phyloP scores from a whole-genome alignment of 106 monocot genomes.

The Agapanthus africanus region DNA sequence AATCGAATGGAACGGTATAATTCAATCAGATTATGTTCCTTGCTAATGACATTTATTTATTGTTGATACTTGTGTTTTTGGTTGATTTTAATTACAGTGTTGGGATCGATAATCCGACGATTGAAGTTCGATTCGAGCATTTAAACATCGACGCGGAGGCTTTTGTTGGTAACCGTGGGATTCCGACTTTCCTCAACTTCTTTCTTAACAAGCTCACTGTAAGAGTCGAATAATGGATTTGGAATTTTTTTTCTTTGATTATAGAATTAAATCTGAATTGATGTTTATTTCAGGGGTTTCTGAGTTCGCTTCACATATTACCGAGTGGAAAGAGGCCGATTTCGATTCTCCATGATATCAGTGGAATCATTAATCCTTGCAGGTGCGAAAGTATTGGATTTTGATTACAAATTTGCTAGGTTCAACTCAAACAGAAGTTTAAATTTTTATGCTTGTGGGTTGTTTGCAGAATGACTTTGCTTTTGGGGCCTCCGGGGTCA shows the following conservation, averaged over 20 bases:
- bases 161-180: slow-evolving; percentile 31
- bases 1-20: slow-evolving; percentile 30
- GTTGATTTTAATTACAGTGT: slow-evolving; percentile 20
- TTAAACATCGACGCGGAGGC: slow-evolving; percentile 36
- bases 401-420: slow-evolving; percentile 1
- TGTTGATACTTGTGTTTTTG: too few relatives aligned
- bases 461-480: slow-evolving; percentile 20
- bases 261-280: slow-evolving; percentile 5
- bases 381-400: slow-evolving; percentile 20
- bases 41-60: too few relatives aligned
- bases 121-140: slow-evolving; percentile 46
- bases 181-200: slow-evolving; percentile 42
- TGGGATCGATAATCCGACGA: slow-evolving; percentile 50
- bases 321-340: slow-evolving; percentile 38
- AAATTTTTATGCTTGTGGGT: background rate
- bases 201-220: slow-evolving; percentile 29
- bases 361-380: slow-evolving; percentile 39
- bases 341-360: slow-evolving; percentile 36
- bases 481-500: slow-evolving; percentile 24
- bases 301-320: slow-evolving; percentile 31
- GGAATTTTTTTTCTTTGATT: background rate
- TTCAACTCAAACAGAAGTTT: slow-evolving; percentile 21
- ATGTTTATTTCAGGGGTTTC: slow-evolving; percentile 12
- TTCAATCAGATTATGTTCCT: too few relatives aligned
- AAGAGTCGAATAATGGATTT: background rate